Evolutionary conservation across 2,329 filamentous ascomycete species (phyloP), one percentile per base, ranked within the genome.

Genomic region (Aspergillus sp.): DNA sequence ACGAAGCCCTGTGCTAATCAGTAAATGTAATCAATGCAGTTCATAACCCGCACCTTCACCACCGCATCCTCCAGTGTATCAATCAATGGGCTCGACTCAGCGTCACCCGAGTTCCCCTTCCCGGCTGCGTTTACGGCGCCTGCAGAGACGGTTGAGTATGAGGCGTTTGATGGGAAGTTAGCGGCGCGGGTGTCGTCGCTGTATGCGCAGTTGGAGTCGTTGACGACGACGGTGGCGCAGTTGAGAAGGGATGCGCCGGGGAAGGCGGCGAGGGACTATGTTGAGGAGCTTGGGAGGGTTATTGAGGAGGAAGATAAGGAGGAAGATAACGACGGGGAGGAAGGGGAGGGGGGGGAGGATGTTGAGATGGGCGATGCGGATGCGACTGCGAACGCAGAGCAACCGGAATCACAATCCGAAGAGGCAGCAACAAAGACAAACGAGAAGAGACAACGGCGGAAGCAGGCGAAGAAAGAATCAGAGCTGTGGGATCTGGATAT

Each of bases 241-340:
- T 63, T 80, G 62, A 68, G 79, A 55, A 70, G 79, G 27, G 75
- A 78, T 56, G 77, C 77, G 52, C 79, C 79, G 1, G 64, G 59
- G 6, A 67, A 69, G 23, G 77, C 77, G 19, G 78, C 79, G 23
- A 70, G 66, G 55, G 64, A 60, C 21, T 79, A 77, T 64, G 70
- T 68, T 15, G 70, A 74, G 37, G 58, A 70, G 37, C 60, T 80
- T 60, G 66, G 61, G 43, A 64, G 62, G 37, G 67, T 66, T 33
- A 61, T 80, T n/a, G 63, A 69, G 31, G 69, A 69, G 24, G 76
- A 79, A 23, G 75, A 77, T 15, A 70, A 73, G 23, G 73, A 77
- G 46, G 72, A 70, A 21, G 54, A 90, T 82, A 59, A 87, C 89
- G 76, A 87, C 89, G 6, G 88, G 85, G 77, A 84, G 67, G 66